Evolutionary conservation across 768 basidiomycete genomes (phyloP).

Genomic region (Rubroboletus pulcherrimus): DNA sequence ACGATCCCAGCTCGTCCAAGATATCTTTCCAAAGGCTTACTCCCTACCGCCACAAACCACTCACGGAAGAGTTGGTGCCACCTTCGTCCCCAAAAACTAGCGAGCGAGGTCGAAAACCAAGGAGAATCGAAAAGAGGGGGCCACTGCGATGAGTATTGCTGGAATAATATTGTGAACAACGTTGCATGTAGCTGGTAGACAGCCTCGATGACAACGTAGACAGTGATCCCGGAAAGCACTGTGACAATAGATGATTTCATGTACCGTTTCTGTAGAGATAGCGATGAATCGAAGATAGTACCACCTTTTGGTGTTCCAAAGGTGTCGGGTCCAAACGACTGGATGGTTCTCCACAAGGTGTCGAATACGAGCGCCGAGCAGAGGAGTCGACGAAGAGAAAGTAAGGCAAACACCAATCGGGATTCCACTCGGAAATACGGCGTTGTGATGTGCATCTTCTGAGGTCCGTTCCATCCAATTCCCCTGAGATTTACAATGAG

Average conservation of each 20-base stretch:
- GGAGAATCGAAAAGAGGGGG: slow-evolving; percentile 61
- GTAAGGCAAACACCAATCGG: slow-evolving; percentile 12
- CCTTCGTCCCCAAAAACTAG: slow-evolving; percentile 56
- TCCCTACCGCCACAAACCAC: slow-evolving; percentile 50
- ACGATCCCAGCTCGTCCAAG: slow-evolving; percentile 48
- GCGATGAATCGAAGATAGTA: slow-evolving; percentile 35
- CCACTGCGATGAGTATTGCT: slow-evolving; percentile 52
- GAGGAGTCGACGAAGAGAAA: slow-evolving; percentile 12
- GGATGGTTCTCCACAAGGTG: not conserved
- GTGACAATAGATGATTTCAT: slow-evolving; percentile 44
- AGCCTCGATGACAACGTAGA: slow-evolving; percentile 45
- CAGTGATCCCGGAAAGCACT: slow-evolving; percentile 38
- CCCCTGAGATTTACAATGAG: slow-evolving; percentile 24
- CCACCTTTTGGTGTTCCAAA: slow-evolving; percentile 34
- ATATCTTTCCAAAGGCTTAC: slow-evolving; percentile 38
- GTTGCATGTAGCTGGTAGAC: slow-evolving; percentile 42
- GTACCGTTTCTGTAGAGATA: slow-evolving; percentile 34
- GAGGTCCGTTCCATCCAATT: slow-evolving; percentile 26
- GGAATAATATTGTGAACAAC: slow-evolving; percentile 43
- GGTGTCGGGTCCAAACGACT: slow-evolving; percentile 37
- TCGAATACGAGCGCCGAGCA: slow-evolving; percentile 9
- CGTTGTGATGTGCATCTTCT: slow-evolving; percentile 10
- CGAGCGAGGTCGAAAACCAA: slow-evolving; percentile 54
- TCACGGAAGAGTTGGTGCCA: slow-evolving; percentile 72
- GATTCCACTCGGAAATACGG: slow-evolving; percentile 20